phyloP scores from a whole-genome alignment of 2,329 filamentous ascomycete genomes.

The Gyromitra esculenta region DNA sequence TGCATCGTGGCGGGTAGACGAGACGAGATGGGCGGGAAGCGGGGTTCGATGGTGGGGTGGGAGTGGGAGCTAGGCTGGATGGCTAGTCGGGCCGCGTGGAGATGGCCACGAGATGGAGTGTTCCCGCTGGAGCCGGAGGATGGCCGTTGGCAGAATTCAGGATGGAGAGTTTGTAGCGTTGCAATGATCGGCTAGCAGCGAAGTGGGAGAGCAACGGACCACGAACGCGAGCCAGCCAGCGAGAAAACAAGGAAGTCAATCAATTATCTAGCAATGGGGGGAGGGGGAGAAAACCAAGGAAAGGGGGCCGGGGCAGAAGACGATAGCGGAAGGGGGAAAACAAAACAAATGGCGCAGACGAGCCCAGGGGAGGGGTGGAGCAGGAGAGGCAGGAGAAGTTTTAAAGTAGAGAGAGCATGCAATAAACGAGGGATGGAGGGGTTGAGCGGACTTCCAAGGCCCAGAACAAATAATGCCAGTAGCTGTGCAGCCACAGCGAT shows the following conservation, averaged over 20 bases:
- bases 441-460: conserved; percentile 41
- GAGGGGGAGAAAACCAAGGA: conserved; percentile 2
- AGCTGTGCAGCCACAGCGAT: not conserved
- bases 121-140: conserved; percentile 12
- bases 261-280: conserved; percentile 39
- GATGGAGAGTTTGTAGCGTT: conserved; percentile 6
- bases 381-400: conserved; percentile 29
- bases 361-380: not conserved
- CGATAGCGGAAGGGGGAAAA: not conserved
- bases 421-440: conserved; percentile 29
- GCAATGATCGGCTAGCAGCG: conserved; percentile 36
- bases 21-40: conserved; percentile 5
- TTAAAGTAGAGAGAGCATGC: conserved; percentile 42
- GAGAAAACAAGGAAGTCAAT: conserved; percentile 31
- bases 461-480: conserved; percentile 39
- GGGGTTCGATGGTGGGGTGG: conserved; percentile 3
- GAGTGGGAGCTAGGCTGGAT: not conserved
- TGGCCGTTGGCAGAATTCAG: conserved; percentile 18
- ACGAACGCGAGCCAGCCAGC: conserved; percentile 37
- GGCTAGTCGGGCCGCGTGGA: conserved; percentile 3
- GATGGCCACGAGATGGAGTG: conserved; percentile 3
- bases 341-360: conserved; percentile 6
- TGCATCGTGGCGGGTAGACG: conserved; percentile 28
- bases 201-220: conserved; percentile 15
- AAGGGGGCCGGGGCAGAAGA: conserved; percentile 30